phyloP scores from a whole-genome alignment of 2,329 filamentous ascomycete species.

The Penicillium hordei region DNA sequence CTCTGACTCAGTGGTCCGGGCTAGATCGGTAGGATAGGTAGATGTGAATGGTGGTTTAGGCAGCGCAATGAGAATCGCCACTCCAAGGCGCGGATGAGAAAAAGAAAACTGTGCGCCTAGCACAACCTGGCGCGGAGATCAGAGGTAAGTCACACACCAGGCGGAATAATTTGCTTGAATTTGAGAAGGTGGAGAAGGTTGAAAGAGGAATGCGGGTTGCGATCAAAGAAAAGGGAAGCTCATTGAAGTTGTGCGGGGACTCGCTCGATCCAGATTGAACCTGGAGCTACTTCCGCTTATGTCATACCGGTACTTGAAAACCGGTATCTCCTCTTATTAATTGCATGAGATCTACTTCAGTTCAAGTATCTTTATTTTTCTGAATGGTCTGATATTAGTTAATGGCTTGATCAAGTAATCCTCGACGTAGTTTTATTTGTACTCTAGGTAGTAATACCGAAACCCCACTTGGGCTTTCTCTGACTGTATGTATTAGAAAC shows the following conservation, averaged over 20 bases:
- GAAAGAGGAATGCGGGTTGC: conserved; percentile 5
- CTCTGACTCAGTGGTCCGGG: background rate
- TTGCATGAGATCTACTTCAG: background rate
- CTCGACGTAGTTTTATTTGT: background rate
- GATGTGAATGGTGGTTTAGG: conserved; percentile 3
- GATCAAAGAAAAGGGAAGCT: conserved; percentile 17
- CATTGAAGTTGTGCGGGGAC: conserved; percentile 20
- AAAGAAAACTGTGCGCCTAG: conserved; percentile 15
- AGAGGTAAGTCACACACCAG: conserved; percentile 11
- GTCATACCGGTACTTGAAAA: conserved; percentile 17
- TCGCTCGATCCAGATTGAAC: conserved; percentile 4
- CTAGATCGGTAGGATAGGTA: background rate
- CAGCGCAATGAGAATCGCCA: conserved; percentile 20
- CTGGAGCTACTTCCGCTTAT: conserved; percentile 24
- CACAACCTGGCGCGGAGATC: conserved; percentile 14
- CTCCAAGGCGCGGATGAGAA: conserved; percentile 12
- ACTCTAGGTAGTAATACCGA: background rate
- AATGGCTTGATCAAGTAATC: background rate
- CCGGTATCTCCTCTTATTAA: background rate
- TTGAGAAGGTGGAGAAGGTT: background rate
- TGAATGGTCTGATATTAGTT: background rate
- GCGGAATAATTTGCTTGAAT: background rate
- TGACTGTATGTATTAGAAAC: background rate
- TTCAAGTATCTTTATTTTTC: background rate
- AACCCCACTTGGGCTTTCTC: background rate